Evolutionary conservation across 2,329 filamentous ascomycete species (phyloP).

Genomic region (Aureobasidium melanogenum): DNA sequence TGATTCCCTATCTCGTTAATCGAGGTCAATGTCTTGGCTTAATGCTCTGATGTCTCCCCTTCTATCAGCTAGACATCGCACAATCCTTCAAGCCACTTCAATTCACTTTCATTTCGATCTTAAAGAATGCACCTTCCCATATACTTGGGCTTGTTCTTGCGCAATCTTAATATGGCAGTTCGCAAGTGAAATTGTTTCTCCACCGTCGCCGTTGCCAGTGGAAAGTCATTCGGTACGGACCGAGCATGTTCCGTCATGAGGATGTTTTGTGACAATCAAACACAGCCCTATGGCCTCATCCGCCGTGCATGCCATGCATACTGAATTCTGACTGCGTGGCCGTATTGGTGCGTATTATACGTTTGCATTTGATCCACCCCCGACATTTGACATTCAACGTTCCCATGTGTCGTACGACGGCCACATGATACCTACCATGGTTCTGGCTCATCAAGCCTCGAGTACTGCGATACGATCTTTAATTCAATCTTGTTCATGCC

Average conservation of each 20-base stretch:
- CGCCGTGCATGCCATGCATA: neutral
- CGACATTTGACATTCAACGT: slow-evolving; percentile 2
- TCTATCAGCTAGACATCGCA: neutral
- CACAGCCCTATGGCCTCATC: neutral
- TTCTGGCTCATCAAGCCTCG: too few species aligned
- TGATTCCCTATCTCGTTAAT: neutral
- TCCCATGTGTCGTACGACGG: neutral
- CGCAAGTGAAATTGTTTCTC: slow-evolving; percentile 1
- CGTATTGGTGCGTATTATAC: neutral
- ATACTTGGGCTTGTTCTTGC: neutral
- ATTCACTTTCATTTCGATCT: neutral
- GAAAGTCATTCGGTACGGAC: slow-evolving; percentile 1
- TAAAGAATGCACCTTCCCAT: neutral
- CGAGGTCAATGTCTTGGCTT: neutral
- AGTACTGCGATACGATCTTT: neutral
- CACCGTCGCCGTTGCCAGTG: neutral
- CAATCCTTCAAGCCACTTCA: slow-evolving; percentile 2
- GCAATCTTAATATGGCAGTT: neutral
- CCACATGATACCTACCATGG: neutral
- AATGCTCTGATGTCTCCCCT: neutral
- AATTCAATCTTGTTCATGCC: neutral
- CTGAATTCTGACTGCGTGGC: neutral
- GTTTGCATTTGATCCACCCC: neutral
- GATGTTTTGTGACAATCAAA: neutral
- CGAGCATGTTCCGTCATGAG: neutral